Base-by-base conservation (phyloP, 1,284 basidiomycete genomes). In the Psilocybe mexicana region DNA sequence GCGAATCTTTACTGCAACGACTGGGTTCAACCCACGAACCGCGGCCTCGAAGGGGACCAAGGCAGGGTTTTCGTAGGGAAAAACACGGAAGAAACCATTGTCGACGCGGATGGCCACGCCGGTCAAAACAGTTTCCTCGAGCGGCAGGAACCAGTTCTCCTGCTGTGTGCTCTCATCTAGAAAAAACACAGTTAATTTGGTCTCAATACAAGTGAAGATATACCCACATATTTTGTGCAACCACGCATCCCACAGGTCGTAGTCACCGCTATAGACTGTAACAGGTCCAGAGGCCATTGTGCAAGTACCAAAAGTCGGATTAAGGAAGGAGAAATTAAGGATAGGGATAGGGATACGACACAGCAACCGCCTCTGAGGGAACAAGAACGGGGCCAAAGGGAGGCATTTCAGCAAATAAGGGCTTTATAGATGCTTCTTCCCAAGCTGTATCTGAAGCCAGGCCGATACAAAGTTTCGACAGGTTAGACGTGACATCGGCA, bases 1-100 rank as follows among this genome's bases (percentile, higher is more conserved):
- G 46, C 90, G 81, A 56, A 93, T 78, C 65, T 92, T 91, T 65
- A 94, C 87, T 1, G 92, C 92, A 45, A 91, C 89, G 62, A 90
- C 84, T 30, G 90, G 88, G 72, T 93, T 93, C 58, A 94, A 77
- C 18, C 82, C 81, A 18, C 84, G 77, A 25, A 94, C 82, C 10
- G 90, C 89, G 2, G 82, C 79, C 74, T 90, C 85, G 69, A 90
- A 90, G 0, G 86, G 85, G 61, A 87, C 79, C 63, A 90, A 81
- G 6, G 80, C 78, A 40, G 81, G 75, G 68, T 87, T 82, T 65
- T 90, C 85, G 70, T 90, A 90, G 0, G 88, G 87, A 65, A 90
- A 90, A 24, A 89, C 82, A 48, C 87, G 80, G 66, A 88, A 89
- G 53, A 79, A 80, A 64, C 82, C 80, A 43, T 84, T 79, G 63